Conservation (phyloP, 306 rosid species). For the Calophaca sinica region DNA sequence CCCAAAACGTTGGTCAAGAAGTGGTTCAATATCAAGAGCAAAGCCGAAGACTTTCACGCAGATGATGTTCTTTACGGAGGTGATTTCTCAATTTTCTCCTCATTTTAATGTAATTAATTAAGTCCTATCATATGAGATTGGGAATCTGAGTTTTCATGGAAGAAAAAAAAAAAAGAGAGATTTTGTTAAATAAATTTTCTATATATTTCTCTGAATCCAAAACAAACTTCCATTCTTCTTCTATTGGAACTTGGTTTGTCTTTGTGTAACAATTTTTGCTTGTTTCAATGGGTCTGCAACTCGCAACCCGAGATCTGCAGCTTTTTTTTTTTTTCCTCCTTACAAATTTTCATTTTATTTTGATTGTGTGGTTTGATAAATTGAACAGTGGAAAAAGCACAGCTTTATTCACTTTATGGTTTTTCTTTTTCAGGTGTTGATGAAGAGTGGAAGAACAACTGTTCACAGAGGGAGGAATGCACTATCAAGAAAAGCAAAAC, state of each 20-base stretch:
- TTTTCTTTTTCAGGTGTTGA: conserved; percentile 85
- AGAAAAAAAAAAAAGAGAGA: conserved; percentile 32
- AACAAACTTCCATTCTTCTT: conserved; percentile 42
- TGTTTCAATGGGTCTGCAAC: conserved; percentile 43
- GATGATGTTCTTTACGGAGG: conserved; percentile 81
- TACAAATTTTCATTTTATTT: background rate
- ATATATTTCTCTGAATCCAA: conserved; percentile 35
- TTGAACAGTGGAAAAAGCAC: conserved; percentile 64
- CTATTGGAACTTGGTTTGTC: conserved; percentile 41
- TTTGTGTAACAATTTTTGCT: conserved; percentile 32
- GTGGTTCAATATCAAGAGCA: conserved; percentile 96
- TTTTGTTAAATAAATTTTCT: conserved; percentile 27
- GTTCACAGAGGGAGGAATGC: conserved; percentile 82
- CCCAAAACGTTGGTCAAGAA: conserved; percentile 94
- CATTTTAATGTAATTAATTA: conserved; percentile 45
- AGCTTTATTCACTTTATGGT: conserved; percentile 73
- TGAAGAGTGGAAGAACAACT: conserved; percentile 85
- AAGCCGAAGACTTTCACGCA: conserved; percentile 87
- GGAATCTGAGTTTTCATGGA: conserved; percentile 41
- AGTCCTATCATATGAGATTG: conserved; percentile 25
- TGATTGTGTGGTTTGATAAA: conserved; percentile 55
- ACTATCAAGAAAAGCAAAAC: conserved; percentile 86
- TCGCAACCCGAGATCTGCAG: conserved; percentile 63
- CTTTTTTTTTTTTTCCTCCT: conserved; percentile 52
- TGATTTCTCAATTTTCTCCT: conserved; percentile 49